These are phyloP conservation scores for Serendipita sp. DNA, from an alignment of 768 basidiomycete species.

Conservation along the genomic window DNA sequence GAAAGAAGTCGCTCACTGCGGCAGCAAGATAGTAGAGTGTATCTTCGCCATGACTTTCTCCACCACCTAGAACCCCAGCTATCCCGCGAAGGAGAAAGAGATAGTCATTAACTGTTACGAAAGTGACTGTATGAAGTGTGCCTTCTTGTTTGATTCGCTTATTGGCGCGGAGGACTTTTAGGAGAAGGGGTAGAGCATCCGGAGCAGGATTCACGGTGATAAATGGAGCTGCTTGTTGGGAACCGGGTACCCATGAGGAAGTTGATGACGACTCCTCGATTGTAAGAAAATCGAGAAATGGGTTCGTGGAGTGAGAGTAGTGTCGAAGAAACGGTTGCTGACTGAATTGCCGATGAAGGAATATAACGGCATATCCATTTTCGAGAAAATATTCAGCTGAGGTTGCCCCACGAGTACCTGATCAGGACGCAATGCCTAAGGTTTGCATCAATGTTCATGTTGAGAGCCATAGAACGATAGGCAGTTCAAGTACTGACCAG, in stretches of 20 bases:
- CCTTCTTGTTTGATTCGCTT: constrained; percentile 61
- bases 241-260: neutral
- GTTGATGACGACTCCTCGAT: constrained; percentile 24
- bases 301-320: constrained; percentile 95
- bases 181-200: constrained; percentile 24
- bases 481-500: constrained; percentile 36
- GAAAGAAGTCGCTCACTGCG: constrained; percentile 95
- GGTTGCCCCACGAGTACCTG: constrained; percentile 89
- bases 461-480: neutral
- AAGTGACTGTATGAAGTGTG: constrained; percentile 68
- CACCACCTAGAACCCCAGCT: constrained; percentile 20
- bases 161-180: constrained; percentile 62
- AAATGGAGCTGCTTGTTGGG: neutral
- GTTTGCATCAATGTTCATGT: neutral
- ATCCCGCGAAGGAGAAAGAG: constrained; percentile 78
- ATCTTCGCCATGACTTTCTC: constrained; percentile 29
- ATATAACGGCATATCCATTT: constrained; percentile 91
- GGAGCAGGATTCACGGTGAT: constrained; percentile 1
- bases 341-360: constrained; percentile 96
- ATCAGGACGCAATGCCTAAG: neutral
- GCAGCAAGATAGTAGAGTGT: constrained; percentile 95
- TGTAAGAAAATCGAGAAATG: constrained; percentile 89
- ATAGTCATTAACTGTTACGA: constrained; percentile 92
- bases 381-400: constrained; percentile 96
- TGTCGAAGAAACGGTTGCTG: constrained; percentile 94